phyloP scores from a whole-genome alignment of 805 yeast genomes.

The Kodamaea restingae region DNA sequence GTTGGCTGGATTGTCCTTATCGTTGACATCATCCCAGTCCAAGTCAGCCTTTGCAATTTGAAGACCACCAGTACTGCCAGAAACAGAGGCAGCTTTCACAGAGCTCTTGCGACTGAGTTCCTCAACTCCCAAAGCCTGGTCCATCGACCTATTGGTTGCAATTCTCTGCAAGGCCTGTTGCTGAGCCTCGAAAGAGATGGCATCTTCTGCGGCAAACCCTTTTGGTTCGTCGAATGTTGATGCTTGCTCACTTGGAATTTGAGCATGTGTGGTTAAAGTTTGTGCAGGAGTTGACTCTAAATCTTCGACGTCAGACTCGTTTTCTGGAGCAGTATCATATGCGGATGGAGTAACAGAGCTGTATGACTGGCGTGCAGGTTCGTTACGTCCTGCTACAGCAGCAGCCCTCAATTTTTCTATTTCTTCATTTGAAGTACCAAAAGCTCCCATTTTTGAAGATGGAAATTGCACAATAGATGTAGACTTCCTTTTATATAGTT shows the following conservation, averaged over 20 bases:
- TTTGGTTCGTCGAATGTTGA: conserved; percentile 1
- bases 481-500: not conserved
- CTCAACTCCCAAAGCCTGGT: conserved; percentile 14
- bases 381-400: conserved; percentile 11
- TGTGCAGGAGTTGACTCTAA: not conserved
- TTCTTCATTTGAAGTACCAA: conserved; percentile 31
- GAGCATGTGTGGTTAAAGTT: not conserved
- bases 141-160: conserved; percentile 16
- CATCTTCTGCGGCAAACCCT: not conserved
- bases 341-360: conserved; percentile 26
- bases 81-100: not conserved
- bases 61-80: not conserved
- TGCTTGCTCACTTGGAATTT: conserved; percentile 1
- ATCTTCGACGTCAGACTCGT: conserved; percentile 14
- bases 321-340: conserved; percentile 29
- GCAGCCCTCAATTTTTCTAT: conserved; percentile 28
- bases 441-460: conserved; percentile 32
- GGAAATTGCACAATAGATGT: not conserved
- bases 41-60: conserved; percentile 17
- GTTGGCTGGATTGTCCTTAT: conserved; percentile 61
- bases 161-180: conserved; percentile 18
- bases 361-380: conserved; percentile 11
- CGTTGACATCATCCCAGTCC: conserved; percentile 61
- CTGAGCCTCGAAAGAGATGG: conserved; percentile 10
- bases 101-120: conserved; percentile 9